Evolutionary conservation across 2,329 filamentous ascomycete genomes (phyloP), one percentile per base, ranked within the genome.

Genomic region (Sphaerulina vaccinii): DNA sequence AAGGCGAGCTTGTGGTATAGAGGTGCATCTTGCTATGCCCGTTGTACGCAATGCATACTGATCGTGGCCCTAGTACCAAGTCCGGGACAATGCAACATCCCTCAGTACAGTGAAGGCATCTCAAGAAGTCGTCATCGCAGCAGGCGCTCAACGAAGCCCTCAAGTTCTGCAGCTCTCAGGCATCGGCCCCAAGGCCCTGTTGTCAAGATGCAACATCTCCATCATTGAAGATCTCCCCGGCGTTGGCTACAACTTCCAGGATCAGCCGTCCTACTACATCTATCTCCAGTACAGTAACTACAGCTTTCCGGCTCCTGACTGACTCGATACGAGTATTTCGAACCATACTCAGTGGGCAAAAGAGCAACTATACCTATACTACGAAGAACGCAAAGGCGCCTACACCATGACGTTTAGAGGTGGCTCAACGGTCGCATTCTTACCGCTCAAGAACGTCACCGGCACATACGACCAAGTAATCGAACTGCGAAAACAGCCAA

Each of bases 101-200:
- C 5, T 27, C 6, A 27, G 6, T 27, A n/a, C 24, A 27, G 24
- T 27, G 24, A 27, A 27, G 10, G 10, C 10, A 10, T 27, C 24
- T 27, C 10, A 27, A 5, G 24, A 27, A 27, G 24, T 27, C 24
- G 10, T 27, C 24, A 5, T 27, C 3, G 65, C 72, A 15, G 75
- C 64, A 7, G 83, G 83, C 19, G 75, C 80, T 1, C 85, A 80
- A 66, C 82, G 85, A 67, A 78, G 78, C 2, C 82, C 82, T 6
- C 83, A 86, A 65, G 68, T 87, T 3, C 77, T 87, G 13, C 79
- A 86, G 66, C 75, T 85, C 2, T 80, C 75, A 41, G 83, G 84
- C 15, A 75, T 86, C 27, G 83, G 83, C 0, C 81, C 81, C 0
- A 61, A 67, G 9, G 62, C 69, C 0, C 76, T 82, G 56, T 73